phyloP scores from a whole-genome alignment of 116 monocot genomes.

The Phalaenopsis hybrid region DNA sequence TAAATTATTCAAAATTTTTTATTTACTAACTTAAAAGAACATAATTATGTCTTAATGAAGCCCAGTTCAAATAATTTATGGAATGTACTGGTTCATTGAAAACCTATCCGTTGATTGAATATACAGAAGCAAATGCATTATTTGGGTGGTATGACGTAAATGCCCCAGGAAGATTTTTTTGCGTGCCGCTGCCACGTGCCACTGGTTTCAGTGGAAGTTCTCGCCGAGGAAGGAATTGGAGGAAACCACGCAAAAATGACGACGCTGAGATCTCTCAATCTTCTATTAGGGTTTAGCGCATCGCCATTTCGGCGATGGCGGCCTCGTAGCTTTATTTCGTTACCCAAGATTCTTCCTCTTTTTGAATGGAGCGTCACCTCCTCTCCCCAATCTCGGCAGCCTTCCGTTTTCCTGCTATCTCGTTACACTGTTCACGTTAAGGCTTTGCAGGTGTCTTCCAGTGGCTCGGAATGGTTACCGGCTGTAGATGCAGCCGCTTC shows the following conservation, averaged over 20 bases:
- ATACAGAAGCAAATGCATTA: too few species aligned
- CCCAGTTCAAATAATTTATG: too few species aligned
- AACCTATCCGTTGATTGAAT: too few species aligned
- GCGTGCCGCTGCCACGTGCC: too few species aligned
- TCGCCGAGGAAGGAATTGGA: too few species aligned
- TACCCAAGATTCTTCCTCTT: neutral
- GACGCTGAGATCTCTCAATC: conserved; percentile 6
- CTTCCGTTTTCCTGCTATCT: neutral
- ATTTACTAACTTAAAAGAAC: too few species aligned
- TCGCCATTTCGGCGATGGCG: conserved; percentile 5
- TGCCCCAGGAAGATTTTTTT: too few species aligned
- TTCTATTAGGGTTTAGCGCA: conserved; percentile 3
- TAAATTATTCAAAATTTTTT: too few species aligned
- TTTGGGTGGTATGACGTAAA: too few species aligned
- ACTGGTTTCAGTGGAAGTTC: too few species aligned
- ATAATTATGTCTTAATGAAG: too few species aligned
- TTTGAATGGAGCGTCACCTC: neutral
- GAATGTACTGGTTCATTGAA: too few species aligned
- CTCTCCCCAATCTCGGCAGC: neutral
- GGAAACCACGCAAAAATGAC: neutral
- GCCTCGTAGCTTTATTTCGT: neutral
- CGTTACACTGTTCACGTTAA: conserved; percentile 7
- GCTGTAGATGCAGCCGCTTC: conserved; percentile 17
- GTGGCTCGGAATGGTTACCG: conserved; percentile 14
- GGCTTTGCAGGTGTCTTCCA: conserved; percentile 38